Evolutionary conservation across 345 rosid genomes (phyloP).

Genomic region (Gossypium rotundifolium): DNA sequence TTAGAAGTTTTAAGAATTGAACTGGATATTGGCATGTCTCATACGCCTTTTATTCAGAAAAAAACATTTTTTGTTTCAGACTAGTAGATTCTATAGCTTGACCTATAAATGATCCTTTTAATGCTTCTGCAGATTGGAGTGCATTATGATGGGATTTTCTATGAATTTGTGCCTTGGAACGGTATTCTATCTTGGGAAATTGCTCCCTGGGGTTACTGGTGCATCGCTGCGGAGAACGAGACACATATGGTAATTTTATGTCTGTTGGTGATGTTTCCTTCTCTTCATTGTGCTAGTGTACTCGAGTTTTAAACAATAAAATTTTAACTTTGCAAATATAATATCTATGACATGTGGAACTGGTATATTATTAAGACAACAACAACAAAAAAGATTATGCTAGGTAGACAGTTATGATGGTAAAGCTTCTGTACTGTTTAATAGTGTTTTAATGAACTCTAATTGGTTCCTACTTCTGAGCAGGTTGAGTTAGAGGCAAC

Average conservation of each 20-base stretch:
- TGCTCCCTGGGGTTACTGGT: slow-evolving; percentile 82
- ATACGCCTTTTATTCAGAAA: neutral
- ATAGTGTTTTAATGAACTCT: slow-evolving; percentile 1
- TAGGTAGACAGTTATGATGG: neutral
- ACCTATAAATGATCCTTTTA: neutral
- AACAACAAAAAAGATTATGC: neutral
- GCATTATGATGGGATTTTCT: slow-evolving; percentile 69
- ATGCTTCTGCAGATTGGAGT: slow-evolving; percentile 74
- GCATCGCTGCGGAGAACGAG: slow-evolving; percentile 66
- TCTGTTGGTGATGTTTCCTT: neutral
- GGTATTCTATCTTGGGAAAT: slow-evolving; percentile 74
- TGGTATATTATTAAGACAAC: neutral
- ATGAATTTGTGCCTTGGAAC: slow-evolving; percentile 94
- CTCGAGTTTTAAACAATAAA: neutral
- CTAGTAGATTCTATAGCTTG: neutral
- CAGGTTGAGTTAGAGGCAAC: slow-evolving; percentile 83
- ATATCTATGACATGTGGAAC: neutral
- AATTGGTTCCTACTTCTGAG: slow-evolving; percentile 2
- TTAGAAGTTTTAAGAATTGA: neutral
- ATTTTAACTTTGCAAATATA: neutral
- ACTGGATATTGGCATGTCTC: neutral
- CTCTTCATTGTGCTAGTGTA: neutral
- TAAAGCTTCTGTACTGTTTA: neutral
- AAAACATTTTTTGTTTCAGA: neutral
- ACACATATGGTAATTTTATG: slow-evolving; percentile 48